Evolutionary conservation across 2,329 filamentous ascomycete genomes (phyloP).

Genomic region (Sclerotinia trifoliorum): DNA sequence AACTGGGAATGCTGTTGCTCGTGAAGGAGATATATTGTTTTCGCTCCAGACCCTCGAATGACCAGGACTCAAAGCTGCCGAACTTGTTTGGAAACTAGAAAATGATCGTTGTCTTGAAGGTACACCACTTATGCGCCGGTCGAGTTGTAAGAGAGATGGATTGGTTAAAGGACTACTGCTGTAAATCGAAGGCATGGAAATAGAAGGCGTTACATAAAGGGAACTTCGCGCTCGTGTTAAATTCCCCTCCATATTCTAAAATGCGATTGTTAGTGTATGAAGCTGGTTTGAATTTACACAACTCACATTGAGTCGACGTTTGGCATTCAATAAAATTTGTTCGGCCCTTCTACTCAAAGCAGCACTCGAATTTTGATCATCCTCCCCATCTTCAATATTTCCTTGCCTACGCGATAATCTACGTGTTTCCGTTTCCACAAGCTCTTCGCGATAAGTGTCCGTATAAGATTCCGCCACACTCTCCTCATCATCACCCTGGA

Average conservation of each 20-base stretch:
- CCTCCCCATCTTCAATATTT: slow-evolving; percentile 42
- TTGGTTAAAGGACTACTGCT: slow-evolving; percentile 42
- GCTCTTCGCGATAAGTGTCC: slow-evolving; percentile 39
- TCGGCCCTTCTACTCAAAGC: slow-evolving; percentile 81
- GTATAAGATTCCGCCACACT: slow-evolving; percentile 50
- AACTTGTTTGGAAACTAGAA: slow-evolving; percentile 27
- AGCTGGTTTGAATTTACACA: background rate
- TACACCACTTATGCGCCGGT: slow-evolving; percentile 23
- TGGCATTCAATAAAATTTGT: slow-evolving; percentile 88
- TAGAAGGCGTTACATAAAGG: slow-evolving; percentile 53
- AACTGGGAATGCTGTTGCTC: slow-evolving; percentile 47
- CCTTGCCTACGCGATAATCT: slow-evolving; percentile 31
- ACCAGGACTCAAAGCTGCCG: slow-evolving; percentile 43
- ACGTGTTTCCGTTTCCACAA: slow-evolving; percentile 35
- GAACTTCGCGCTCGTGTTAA: slow-evolving; percentile 74
- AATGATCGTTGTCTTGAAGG: slow-evolving; percentile 34
- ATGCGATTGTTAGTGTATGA: slow-evolving; percentile 24
- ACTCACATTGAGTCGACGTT: slow-evolving; percentile 80
- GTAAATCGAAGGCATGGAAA: slow-evolving; percentile 48
- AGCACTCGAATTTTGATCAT: slow-evolving; percentile 67
- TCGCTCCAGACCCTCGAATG: slow-evolving; percentile 64
- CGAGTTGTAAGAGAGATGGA: slow-evolving; percentile 36
- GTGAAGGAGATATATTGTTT: slow-evolving; percentile 49
- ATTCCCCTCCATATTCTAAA: slow-evolving; percentile 89
- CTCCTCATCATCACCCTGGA: slow-evolving; percentile 67